Evolutionary conservation across 148 eudicot genomes (phyloP).

Genomic region (Dysphania ambrosioides): DNA sequence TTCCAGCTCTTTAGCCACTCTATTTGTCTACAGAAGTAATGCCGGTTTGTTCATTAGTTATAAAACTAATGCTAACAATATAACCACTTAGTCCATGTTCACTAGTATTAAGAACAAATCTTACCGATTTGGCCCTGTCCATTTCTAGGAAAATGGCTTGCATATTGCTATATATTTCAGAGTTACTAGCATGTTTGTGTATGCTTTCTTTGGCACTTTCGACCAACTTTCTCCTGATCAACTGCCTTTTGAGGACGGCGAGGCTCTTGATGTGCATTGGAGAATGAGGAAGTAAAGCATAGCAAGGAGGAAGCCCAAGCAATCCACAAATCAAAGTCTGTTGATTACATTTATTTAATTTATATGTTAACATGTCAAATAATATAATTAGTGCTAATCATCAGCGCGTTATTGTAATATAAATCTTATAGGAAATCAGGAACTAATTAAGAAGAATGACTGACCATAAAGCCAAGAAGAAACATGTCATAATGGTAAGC

Average conservation of each 20-base stretch:
- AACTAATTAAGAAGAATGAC: background rate
- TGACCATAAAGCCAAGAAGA: conserved; percentile 34
- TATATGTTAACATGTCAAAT: too few relatives aligned
- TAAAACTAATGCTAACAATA: background rate
- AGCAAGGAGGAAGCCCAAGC: conserved; percentile 38
- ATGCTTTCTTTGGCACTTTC: conserved; percentile 41
- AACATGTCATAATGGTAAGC: conserved; percentile 38
- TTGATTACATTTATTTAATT: background rate
- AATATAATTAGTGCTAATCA: too few relatives aligned
- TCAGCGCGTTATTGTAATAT: background rate
- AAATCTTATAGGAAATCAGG: background rate
- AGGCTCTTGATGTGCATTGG: conserved; percentile 42
- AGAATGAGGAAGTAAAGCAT: conserved; percentile 37
- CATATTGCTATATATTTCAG: conserved; percentile 36
- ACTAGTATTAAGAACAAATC: background rate
- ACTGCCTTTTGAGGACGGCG: conserved; percentile 34
- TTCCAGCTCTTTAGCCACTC: conserved; percentile 25
- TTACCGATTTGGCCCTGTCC: conserved; percentile 24
- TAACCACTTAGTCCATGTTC: background rate
- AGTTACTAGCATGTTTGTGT: conserved; percentile 19
- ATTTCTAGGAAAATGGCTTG: conserved; percentile 34
- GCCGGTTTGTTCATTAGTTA: background rate
- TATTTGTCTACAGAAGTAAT: conserved; percentile 16
- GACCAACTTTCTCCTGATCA: conserved; percentile 28
- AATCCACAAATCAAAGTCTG: conserved; percentile 41